A percentile compares a stretch with the other conserved stretches of the same genome.
phyloP scores from a whole-genome alignment of 805 yeast genomes.

The Wickerhamomyces alni region DNA sequence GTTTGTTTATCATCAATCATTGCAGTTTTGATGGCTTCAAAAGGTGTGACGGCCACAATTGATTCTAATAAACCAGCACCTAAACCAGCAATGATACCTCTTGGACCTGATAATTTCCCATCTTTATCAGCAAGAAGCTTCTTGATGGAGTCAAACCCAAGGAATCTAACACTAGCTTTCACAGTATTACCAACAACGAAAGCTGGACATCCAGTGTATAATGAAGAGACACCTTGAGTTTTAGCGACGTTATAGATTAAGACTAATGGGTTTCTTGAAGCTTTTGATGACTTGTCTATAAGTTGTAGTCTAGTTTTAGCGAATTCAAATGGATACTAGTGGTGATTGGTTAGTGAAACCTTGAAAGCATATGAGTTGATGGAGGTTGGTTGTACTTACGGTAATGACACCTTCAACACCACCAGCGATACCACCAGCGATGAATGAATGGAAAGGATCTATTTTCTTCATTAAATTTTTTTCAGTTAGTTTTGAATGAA shows the following conservation, averaged over 20 bases:
- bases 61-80: slow-evolving; percentile 95
- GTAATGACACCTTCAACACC: slow-evolving; percentile 91
- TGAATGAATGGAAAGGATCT: slow-evolving; percentile 74
- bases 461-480: slow-evolving; percentile 25
- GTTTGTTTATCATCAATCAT: slow-evolving; percentile 88
- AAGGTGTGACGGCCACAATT: slow-evolving; percentile 91
- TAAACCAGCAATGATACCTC: slow-evolving; percentile 90
- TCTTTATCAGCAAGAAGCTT: slow-evolving; percentile 68
- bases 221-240: slow-evolving; percentile 69
- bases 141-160: slow-evolving; percentile 89
- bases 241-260: slow-evolving; percentile 70
- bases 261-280: slow-evolving; percentile 78
- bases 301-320: slow-evolving; percentile 92
- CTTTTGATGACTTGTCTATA: slow-evolving; percentile 54
- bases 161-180: slow-evolving; percentile 91
- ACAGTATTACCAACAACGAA: slow-evolving; percentile 94
- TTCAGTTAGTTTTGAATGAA: slow-evolving; percentile 1
- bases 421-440: slow-evolving; percentile 96
- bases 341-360: slow-evolving; percentile 1
- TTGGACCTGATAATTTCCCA: slow-evolving; percentile 82
- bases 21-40: slow-evolving; percentile 94
- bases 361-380: background rate
- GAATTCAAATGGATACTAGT: slow-evolving; percentile 84
- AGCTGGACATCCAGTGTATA: slow-evolving; percentile 96
- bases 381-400: slow-evolving; percentile 15